Percentiles rank a stretch among this genome's conserved stretches.
Conservation (phyloP, 164 flowering plant genomes). For the Cinnamomum micranthum region DNA sequence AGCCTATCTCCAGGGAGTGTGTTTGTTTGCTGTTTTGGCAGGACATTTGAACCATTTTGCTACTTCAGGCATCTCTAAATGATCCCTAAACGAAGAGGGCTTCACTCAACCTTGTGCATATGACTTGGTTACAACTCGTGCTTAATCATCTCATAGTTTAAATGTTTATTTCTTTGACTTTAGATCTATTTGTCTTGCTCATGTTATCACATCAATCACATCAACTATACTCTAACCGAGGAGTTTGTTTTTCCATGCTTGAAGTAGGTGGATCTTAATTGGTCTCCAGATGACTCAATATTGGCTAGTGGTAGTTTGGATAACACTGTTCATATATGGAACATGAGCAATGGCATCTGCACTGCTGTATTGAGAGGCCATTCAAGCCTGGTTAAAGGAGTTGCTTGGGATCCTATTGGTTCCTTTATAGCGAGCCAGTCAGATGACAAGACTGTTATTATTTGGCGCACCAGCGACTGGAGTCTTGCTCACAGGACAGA, state of each 20-base stretch:
- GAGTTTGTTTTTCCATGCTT: slow-evolving; percentile 44
- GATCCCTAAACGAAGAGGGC: neutral
- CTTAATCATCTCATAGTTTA: neutral
- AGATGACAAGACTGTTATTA: slow-evolving; percentile 96
- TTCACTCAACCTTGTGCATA: too few species aligned
- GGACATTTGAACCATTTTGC: too few species aligned
- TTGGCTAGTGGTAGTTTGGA: slow-evolving; percentile 97
- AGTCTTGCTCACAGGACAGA: slow-evolving; percentile 95
- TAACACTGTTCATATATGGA: slow-evolving; percentile 94
- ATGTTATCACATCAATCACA: neutral
- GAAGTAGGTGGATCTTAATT: slow-evolving; percentile 99
- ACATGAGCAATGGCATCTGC: slow-evolving; percentile 90
- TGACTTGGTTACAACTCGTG: too few species aligned
- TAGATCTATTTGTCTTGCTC: neutral
- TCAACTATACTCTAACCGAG: slow-evolving; percentile 31
- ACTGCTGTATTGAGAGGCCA: slow-evolving; percentile 97
- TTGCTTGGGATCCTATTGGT: slow-evolving; percentile 98
- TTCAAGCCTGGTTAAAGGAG: slow-evolving; percentile 98
- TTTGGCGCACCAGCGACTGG: slow-evolving; percentile 99
- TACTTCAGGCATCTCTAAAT: neutral
- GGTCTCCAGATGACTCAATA: slow-evolving; percentile 98
- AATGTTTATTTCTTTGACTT: neutral
- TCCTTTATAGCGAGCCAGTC: slow-evolving; percentile 99
- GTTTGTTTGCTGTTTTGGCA: too few species aligned
- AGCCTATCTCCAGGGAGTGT: too few species aligned